phyloP scores from a whole-genome alignment of 306 rosid species.

The Dicorynia guianensis region DNA sequence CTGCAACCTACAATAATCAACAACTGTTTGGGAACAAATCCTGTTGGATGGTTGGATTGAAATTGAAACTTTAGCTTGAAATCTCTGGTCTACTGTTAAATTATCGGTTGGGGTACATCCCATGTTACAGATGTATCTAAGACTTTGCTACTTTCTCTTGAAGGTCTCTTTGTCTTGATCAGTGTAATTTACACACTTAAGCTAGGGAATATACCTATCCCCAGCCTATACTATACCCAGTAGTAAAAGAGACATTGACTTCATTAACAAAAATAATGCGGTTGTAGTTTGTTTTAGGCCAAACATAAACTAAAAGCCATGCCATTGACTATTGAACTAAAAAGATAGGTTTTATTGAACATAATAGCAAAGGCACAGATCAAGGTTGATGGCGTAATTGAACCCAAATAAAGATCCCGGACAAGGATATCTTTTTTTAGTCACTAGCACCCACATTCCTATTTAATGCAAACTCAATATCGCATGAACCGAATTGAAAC shows the following conservation, averaged over 20 bases:
- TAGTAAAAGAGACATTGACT: no score
- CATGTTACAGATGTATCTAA: slow-evolving; percentile 4
- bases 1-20: not conserved
- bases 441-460: slow-evolving; percentile 16
- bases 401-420: slow-evolving; percentile 21
- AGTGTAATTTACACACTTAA: no score
- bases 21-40: not conserved
- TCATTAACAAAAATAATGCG: no score
- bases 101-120: not conserved
- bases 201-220: not conserved
- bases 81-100: slow-evolving; percentile 1
- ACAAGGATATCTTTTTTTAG: not conserved
- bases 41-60: not conserved
- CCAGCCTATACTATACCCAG: no score
- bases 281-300: no score
- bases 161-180: not conserved
- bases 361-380: not conserved
- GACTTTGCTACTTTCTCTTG: not conserved
- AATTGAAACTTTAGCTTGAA: not conserved
- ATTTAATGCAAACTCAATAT: slow-evolving; percentile 32
- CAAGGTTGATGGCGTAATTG: not conserved
- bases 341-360: not conserved
- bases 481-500: slow-evolving; percentile 45
- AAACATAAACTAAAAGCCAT: not conserved
- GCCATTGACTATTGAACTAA: slow-evolving; percentile 9